Percentiles rank a stretch among this genome's conserved stretches.
Conservation (phyloP, 2,329 filamentous ascomycete genomes). For the Colletotrichum zoysiae region DNA sequence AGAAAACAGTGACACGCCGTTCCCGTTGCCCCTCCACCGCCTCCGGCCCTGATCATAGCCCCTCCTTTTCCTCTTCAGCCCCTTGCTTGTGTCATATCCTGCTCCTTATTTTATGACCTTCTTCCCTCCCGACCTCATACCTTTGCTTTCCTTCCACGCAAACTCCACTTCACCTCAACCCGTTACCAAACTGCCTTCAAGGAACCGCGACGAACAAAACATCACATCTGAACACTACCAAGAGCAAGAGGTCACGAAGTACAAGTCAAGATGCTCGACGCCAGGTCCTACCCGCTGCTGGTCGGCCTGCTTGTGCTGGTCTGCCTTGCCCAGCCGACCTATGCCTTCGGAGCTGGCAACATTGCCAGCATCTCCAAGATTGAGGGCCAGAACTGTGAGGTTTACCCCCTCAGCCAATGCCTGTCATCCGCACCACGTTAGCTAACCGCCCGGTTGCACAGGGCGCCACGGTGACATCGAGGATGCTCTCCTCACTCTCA, state of each 20-base stretch:
- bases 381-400: slow-evolving; percentile 84
- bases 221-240: neutral
- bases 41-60: slow-evolving; percentile 26
- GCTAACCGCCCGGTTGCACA: slow-evolving; percentile 50
- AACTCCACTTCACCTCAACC: slow-evolving; percentile 21
- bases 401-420: neutral
- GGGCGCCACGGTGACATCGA: slow-evolving; percentile 93
- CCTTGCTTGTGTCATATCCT: slow-evolving; percentile 40
- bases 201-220: slow-evolving; percentile 24
- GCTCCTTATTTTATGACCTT: slow-evolving; percentile 32
- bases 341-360: slow-evolving; percentile 90
- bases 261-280: slow-evolving; percentile 58
- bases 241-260: slow-evolving; percentile 20
- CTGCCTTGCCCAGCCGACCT: slow-evolving; percentile 74
- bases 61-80: slow-evolving; percentile 38
- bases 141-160: slow-evolving; percentile 16
- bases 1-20: slow-evolving; percentile 36
- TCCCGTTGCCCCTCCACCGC: slow-evolving; percentile 38
- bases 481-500: slow-evolving; percentile 83
- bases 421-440: neutral
- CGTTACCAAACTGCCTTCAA: slow-evolving; percentile 27
- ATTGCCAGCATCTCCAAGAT: slow-evolving; percentile 85
- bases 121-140: slow-evolving; percentile 13
- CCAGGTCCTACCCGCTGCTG: slow-evolving; percentile 63
- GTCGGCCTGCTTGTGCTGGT: slow-evolving; percentile 72